Conservation (phyloP, 352 stramenopile genomes). For the Saprolegnia diclina region DNA sequence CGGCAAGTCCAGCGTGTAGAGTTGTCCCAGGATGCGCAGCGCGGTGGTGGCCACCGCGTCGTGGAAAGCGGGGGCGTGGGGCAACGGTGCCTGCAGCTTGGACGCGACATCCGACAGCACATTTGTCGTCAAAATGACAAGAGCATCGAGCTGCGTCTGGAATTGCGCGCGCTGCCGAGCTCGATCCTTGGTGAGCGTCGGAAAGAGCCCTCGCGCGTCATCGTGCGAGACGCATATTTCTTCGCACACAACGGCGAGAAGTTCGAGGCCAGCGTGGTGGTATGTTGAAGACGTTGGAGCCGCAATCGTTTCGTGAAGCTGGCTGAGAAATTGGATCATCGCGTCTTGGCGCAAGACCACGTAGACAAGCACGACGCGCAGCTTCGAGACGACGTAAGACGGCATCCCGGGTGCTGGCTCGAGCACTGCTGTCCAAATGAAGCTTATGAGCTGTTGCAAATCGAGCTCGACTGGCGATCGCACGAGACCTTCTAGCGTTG, state of each 20-base stretch:
- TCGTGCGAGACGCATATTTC: constrained; percentile 18
- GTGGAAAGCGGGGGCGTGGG: neutral
- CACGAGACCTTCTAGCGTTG: constrained; percentile 22
- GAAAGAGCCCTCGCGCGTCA: constrained; percentile 12
- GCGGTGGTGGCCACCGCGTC: constrained; percentile 5
- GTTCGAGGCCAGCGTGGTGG: neutral
- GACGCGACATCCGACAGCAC: neutral
- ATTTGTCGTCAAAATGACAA: neutral
- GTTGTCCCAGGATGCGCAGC: constrained; percentile 6
- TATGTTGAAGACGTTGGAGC: neutral
- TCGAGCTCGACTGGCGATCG: constrained; percentile 20
- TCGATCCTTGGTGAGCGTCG: constrained; percentile 12
- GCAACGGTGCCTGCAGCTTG: neutral
- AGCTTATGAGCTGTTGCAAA: constrained; percentile 1
- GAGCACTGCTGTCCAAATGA: constrained; percentile 17
- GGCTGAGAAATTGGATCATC: constrained; percentile 4
- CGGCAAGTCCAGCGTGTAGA: constrained; percentile 13
- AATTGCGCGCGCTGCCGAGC: constrained; percentile 9
- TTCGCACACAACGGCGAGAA: constrained; percentile 14
- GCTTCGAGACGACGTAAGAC: constrained; percentile 19
- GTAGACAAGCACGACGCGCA: constrained; percentile 24
- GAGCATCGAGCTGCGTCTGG: neutral
- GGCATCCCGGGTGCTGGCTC: neutral
- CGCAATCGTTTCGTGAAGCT: constrained; percentile 6
- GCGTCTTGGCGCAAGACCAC: constrained; percentile 20